phyloP scores from a whole-genome alignment of 352 stramenopile genomes.

The Phytophthora foliorum region DNA sequence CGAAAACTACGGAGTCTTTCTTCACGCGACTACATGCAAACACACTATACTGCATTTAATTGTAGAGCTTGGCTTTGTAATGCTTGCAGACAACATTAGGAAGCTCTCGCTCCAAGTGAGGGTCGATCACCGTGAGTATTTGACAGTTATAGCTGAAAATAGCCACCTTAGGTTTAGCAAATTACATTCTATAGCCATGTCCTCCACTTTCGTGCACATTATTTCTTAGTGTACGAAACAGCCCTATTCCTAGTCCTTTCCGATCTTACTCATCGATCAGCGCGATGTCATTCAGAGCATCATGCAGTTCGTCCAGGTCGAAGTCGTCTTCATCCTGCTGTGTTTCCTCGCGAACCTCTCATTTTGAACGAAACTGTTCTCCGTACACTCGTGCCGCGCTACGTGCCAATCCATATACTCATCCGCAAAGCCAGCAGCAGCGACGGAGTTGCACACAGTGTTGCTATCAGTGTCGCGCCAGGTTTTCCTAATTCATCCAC shows the following conservation, averaged over 20 bases:
- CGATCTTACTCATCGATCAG: neutral
- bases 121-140: too few relatives aligned
- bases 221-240: too few relatives aligned
- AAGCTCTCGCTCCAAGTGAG: too few relatives aligned
- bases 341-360: neutral
- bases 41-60: too few relatives aligned
- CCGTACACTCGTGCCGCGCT: slow-evolving; percentile 7
- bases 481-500: neutral
- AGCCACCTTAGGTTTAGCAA: too few relatives aligned
- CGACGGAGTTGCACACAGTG: neutral
- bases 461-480: slow-evolving; percentile 9
- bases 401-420: slow-evolving; percentile 5
- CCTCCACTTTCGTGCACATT: too few relatives aligned
- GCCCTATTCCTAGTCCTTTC: neutral
- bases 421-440: neutral
- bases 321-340: neutral
- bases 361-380: neutral
- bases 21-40: too few relatives aligned
- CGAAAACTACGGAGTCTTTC: too few relatives aligned
- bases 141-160: too few relatives aligned
- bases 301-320: neutral
- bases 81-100: too few relatives aligned
- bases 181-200: too few relatives aligned
- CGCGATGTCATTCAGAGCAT: neutral
- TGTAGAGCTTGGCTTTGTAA: too few relatives aligned